phyloP scores from a whole-genome alignment of 768 basidiomycete species.

The Termitomyces eurrhizus region DNA sequence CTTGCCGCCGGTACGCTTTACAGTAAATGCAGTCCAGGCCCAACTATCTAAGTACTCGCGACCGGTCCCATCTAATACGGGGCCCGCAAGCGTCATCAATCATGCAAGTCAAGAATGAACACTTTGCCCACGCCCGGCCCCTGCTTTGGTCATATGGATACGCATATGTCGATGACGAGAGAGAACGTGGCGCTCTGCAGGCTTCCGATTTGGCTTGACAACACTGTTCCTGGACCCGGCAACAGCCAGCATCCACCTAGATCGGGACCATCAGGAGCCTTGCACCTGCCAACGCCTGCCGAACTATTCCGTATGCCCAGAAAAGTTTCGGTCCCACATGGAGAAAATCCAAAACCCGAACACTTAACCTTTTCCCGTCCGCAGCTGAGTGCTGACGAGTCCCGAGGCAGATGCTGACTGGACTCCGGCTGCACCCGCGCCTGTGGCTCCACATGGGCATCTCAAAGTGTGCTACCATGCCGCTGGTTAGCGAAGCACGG shows the following conservation, averaged over 20 bases:
- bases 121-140: neutral
- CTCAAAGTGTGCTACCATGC: neutral
- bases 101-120: neutral
- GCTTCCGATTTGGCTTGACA: constrained; percentile 1
- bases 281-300: neutral
- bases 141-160: neutral
- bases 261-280: constrained; percentile 7
- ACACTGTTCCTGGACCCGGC: constrained; percentile 9
- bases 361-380: neutral
- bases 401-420: neutral
- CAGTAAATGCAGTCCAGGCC: constrained; percentile 7
- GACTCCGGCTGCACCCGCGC: neutral
- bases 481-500: neutral
- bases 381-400: neutral
- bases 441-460: neutral
- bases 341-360: neutral
- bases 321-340: neutral
- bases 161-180: neutral
- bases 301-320: neutral
- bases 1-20: constrained; percentile 24
- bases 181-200: constrained; percentile 9
- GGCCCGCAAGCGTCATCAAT: neutral
- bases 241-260: constrained; percentile 5
- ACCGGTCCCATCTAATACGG: neutral
- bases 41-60: neutral